phyloP scores from a whole-genome alignment of 108 stramenopile genomes.

The Fragilaria crotonensis region DNA sequence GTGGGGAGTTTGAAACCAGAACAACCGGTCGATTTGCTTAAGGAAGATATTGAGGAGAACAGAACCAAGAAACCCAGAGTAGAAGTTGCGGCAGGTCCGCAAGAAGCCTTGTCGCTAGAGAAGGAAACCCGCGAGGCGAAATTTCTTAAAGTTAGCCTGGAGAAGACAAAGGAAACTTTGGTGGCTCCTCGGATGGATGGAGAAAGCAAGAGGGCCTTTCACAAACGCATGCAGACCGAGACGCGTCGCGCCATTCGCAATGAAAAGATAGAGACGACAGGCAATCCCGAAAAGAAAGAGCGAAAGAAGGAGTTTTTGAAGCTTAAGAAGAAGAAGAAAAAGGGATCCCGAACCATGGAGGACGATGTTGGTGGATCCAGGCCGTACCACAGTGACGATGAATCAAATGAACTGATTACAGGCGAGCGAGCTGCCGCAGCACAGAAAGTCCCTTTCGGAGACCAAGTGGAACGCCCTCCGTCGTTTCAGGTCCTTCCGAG shows the following conservation, averaged over 20 bases:
- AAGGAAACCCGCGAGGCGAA: neutral
- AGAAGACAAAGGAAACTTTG: conserved; percentile 20
- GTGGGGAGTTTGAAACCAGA: conserved; percentile 24
- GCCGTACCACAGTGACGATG: neutral
- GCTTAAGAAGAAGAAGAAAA: conserved; percentile 41
- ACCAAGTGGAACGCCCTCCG: conserved; percentile 56
- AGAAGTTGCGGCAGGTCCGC: neutral
- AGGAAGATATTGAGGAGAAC: too few species aligned
- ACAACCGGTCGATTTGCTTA: neutral
- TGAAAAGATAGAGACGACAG: conserved; percentile 4
- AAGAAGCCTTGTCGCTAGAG: neutral
- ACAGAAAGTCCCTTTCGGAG: conserved; percentile 19
- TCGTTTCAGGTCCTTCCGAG: conserved; percentile 43
- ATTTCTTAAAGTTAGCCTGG: conserved; percentile 6
- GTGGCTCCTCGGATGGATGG: conserved; percentile 27
- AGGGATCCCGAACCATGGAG: conserved; percentile 10
- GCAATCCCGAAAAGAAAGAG: conserved; percentile 25
- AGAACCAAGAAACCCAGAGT: neutral
- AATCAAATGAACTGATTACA: conserved; percentile 2
- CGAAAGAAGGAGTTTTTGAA: conserved; percentile 45
- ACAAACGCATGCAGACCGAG: conserved; percentile 37
- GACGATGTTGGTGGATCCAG: conserved; percentile 1
- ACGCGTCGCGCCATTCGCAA: conserved; percentile 31
- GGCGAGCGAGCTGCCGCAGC: conserved; percentile 8
- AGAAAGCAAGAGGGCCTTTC: conserved; percentile 47